Percentiles rank a stretch among this genome's conserved stretches.
Conservation (phyloP, 2,329 filamentous ascomycete genomes). For the Chaetomium olivaceum region DNA sequence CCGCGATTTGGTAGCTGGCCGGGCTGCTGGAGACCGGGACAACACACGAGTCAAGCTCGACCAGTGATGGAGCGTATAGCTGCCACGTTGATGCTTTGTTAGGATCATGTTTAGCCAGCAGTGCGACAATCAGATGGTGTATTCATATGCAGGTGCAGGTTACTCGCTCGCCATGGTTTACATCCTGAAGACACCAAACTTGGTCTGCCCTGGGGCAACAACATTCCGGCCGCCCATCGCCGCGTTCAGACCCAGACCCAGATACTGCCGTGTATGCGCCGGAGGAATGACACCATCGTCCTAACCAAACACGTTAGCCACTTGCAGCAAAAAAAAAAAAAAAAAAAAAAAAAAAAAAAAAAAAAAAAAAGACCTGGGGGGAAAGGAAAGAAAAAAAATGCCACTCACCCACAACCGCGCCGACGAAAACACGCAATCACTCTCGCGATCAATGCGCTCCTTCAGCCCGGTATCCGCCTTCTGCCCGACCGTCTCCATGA, state of each 20-base stretch:
- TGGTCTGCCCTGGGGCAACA: constrained; percentile 61
- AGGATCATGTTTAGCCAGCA: neutral
- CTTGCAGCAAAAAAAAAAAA: neutral
- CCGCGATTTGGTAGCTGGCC: neutral
- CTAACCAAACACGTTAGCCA: constrained; percentile 39
- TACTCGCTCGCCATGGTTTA: constrained; percentile 42
- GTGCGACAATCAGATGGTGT: neutral
- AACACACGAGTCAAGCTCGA: neutral
- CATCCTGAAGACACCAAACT: constrained; percentile 83
- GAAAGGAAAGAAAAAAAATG: constrained; percentile 12
- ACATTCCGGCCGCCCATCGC: constrained; percentile 69
- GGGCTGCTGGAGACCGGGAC: neutral
- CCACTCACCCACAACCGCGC: constrained; percentile 81
- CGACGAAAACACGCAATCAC: constrained; percentile 82
- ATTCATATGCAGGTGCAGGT: neutral
- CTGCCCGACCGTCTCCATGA: constrained; percentile 94
- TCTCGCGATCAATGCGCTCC: constrained; percentile 84
- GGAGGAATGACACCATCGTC: constrained; percentile 80
- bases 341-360: neutral
- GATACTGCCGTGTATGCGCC: constrained; percentile 70
- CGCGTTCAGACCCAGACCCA: constrained; percentile 71
- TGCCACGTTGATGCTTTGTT: neutral
- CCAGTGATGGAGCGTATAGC: neutral
- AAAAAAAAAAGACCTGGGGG: neutral
- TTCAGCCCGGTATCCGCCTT: constrained; percentile 77